Evolutionary conservation across 2,329 filamentous ascomycete species (phyloP), one percentile per base, ranked within the genome.

Genomic region (Dichotomopilus funicola): DNA sequence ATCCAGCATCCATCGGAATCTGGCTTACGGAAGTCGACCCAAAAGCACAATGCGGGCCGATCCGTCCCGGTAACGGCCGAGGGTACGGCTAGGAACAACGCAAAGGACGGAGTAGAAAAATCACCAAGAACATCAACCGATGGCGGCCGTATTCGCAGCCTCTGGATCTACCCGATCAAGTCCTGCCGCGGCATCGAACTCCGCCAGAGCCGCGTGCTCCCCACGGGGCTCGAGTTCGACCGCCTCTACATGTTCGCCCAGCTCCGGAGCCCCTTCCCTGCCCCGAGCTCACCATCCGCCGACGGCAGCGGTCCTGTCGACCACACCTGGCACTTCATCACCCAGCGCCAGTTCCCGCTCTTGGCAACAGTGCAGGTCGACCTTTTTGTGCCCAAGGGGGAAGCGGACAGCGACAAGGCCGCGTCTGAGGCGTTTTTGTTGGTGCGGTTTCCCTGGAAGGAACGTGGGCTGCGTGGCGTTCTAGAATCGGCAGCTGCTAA

Each of bases 191-290:
- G 87, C 34, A 83, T 95, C 53, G 89, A 94, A 71, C 71, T 96
- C 47, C 72, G 80, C 51, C 73, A 78, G 58, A 81, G 81, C 57
- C 79, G 81, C 53, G 78, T 94, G 12, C 71, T 89, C 46, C 74
- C 81, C 5, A 82, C 81, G 2, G 90, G 91, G 2, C 76, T 95
- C 55, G 80, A 86, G 67, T 88, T 87, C 69, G 91, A 96, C 71
- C 82, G 90, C 5, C 81, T 92, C 62, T 95, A 91, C 73, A 86
- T 83, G 48, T 89, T 96, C 67, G 90, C 88, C 1, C 86, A 91
- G 69, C 74, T 80, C 58, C 74, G 74, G 67, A 76, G 73, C 63
- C 72, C 74, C 40, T 78, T 77, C 57, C 73, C 76, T 2, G 70
- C 41, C 54, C 4, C 66, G 69, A 36, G 9, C 9, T 40, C 37